These are phyloP conservation scores for Ottelia alismoides DNA, from an alignment of 106 monocot genomes.

Conservation along the genomic window DNA sequence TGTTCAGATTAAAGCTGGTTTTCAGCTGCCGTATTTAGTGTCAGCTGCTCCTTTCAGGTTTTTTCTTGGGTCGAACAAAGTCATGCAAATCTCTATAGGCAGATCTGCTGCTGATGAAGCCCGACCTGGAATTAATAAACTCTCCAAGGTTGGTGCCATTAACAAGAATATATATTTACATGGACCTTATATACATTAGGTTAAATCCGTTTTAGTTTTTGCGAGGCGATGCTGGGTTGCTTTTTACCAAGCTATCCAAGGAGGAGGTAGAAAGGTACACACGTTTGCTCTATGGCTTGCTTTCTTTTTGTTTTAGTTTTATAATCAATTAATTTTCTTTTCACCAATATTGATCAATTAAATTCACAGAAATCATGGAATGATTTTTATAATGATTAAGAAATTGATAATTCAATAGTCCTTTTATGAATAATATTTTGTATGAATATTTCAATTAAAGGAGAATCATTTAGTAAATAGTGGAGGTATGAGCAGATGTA, in stretches of 20 bases:
- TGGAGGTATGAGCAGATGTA: no score
- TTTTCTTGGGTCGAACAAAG: conserved; percentile 83
- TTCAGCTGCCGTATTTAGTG: no score
- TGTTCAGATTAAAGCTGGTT: no score
- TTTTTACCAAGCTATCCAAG: conserved; percentile 56
- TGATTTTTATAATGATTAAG: no score
- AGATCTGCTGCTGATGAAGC: conserved; percentile 47
- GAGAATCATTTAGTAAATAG: no score
- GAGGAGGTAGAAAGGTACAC: conserved; percentile 72
- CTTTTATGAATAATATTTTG: no score
- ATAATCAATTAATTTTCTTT: no score
- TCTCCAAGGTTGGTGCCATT: conserved; percentile 41
- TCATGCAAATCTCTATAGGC: conserved; percentile 71
- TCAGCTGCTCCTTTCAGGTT: conserved; percentile 29
- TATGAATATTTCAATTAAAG: no score
- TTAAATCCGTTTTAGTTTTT: conserved; percentile 31
- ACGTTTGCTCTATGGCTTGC: neutral
- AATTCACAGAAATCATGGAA: no score
- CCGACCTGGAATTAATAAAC: conserved; percentile 51
- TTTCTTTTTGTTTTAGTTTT: no score
- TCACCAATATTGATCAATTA: no score
- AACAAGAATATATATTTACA: neutral
- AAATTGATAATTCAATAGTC: neutral
- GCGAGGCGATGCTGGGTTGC: conserved; percentile 52
- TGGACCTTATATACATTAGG: neutral